Evolutionary conservation across 257 asterid species (phyloP).

Genomic region (Petrea volubilis): DNA sequence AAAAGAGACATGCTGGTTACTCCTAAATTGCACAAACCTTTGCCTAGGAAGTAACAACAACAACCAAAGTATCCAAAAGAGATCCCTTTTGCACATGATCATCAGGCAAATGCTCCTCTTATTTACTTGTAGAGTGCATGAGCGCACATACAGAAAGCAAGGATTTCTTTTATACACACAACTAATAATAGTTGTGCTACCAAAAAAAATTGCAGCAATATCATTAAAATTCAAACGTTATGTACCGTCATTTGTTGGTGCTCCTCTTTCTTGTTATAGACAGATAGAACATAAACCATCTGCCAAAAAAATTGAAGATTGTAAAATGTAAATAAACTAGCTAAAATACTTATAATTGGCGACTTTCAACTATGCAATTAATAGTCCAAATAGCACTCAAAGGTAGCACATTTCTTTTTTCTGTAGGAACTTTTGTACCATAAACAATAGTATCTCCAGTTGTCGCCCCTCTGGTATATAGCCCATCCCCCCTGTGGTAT

Average conservation of each 20-base stretch:
- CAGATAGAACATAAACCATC: conserved; percentile 90
- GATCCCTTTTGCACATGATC: conserved; percentile 15
- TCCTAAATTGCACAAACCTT: not conserved
- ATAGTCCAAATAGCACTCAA: too few relatives aligned
- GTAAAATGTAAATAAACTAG: too few relatives aligned
- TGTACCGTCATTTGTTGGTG: conserved; percentile 67
- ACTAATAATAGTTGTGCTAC: not conserved
- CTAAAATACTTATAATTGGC: too few relatives aligned
- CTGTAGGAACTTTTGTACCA: too few relatives aligned
- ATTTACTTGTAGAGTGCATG: conserved; percentile 8
- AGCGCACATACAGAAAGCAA: not conserved
- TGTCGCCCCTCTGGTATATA: too few relatives aligned
- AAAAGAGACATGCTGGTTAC: conserved; percentile 1
- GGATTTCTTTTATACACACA: conserved; percentile 12
- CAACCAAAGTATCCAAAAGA: not conserved
- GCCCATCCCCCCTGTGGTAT: too few relatives aligned
- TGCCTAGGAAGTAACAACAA: not conserved
- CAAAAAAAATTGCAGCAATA: conserved; percentile 12
- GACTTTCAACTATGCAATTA: too few relatives aligned
- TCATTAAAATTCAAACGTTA: conserved; percentile 19
- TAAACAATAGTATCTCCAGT: too few relatives aligned
- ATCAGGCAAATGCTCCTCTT: not conserved
- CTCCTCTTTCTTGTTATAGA: conserved; percentile 84
- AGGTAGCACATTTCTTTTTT: too few relatives aligned
- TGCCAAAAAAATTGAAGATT: conserved; percentile 32